Evolutionary conservation across 108 stramenopile genomes (phyloP).

Genomic region (Thalassiosira profunda): DNA sequence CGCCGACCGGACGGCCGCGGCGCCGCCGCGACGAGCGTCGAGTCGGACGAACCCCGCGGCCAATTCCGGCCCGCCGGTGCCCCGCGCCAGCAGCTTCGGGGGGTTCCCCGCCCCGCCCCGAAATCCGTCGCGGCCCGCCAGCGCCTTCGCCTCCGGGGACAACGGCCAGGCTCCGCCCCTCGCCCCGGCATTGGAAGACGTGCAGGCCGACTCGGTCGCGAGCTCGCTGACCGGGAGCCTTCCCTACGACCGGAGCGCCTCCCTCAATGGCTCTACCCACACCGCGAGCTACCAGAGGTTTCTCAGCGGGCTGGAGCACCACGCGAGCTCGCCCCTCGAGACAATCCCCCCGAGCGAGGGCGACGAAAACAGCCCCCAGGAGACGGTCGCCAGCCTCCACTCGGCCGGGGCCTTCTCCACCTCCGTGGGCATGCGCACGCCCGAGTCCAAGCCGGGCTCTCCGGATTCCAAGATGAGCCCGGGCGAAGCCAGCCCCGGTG

Average conservation of each 20-base stretch:
- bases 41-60: neutral
- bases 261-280: no score
- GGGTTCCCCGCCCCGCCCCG: conserved; percentile 4
- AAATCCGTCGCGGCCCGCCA: no score
- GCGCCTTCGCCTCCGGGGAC: neutral
- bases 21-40: conserved; percentile 6
- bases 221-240: conserved; percentile 3
- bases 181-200: conserved; percentile 2
- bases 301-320: neutral
- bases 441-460: conserved; percentile 2
- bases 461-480: conserved; percentile 6
- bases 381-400: conserved; percentile 4
- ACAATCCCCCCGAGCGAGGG: conserved; percentile 5
- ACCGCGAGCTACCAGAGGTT: conserved; percentile 3
- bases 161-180: neutral
- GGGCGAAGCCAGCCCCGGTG: conserved; percentile 8
- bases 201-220: neutral
- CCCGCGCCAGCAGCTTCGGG: conserved; percentile 3
- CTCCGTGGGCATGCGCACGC: neutral
- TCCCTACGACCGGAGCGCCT: neutral
- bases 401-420: neutral
- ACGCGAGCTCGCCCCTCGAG: neutral
- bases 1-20: no score
- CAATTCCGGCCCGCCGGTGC: no score
- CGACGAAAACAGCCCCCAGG: conserved; percentile 7